Evolutionary conservation across 164 flowering plant species (phyloP).

Genomic region (Akebia trifoliata): DNA sequence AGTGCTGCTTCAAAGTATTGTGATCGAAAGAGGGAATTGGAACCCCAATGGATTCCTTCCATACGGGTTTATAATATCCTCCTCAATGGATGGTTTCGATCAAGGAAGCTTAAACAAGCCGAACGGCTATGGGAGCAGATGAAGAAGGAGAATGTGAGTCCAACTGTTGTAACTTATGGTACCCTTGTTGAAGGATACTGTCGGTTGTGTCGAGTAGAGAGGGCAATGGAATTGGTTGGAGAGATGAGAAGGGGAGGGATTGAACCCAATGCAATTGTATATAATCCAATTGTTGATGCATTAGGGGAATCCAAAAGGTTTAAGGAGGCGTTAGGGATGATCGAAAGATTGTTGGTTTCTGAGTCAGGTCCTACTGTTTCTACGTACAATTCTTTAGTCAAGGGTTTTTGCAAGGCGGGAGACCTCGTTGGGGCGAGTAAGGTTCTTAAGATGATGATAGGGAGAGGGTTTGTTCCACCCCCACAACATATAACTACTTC

Average conservation of each 20-base stretch:
- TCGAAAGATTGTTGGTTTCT: conserved; percentile 45
- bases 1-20: conserved; percentile 52
- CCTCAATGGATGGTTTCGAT: conserved; percentile 70
- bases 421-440: conserved; percentile 42
- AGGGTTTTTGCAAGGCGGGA: conserved; percentile 29
- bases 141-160: conserved; percentile 41
- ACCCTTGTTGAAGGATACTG: conserved; percentile 85
- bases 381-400: conserved; percentile 64
- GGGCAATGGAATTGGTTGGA: conserved; percentile 55
- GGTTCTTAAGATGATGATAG: conserved; percentile 65
- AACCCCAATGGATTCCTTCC: conserved; percentile 44
- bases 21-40: conserved; percentile 23
- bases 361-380: conserved; percentile 63
- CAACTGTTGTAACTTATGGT: conserved; percentile 64
- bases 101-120: conserved; percentile 54
- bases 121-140: conserved; percentile 58
- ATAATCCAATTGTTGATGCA: conserved; percentile 72
- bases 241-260: conserved; percentile 66
- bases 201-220: conserved; percentile 53
- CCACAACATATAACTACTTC: conserved; percentile 78
- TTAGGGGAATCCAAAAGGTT: conserved; percentile 68
- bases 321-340: conserved; percentile 46
- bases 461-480: conserved; percentile 51
- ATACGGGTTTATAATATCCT: conserved; percentile 55
- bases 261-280: conserved; percentile 55